phyloP scores from a whole-genome alignment of 768 basidiomycete genomes.

The Rickenella mellea region DNA sequence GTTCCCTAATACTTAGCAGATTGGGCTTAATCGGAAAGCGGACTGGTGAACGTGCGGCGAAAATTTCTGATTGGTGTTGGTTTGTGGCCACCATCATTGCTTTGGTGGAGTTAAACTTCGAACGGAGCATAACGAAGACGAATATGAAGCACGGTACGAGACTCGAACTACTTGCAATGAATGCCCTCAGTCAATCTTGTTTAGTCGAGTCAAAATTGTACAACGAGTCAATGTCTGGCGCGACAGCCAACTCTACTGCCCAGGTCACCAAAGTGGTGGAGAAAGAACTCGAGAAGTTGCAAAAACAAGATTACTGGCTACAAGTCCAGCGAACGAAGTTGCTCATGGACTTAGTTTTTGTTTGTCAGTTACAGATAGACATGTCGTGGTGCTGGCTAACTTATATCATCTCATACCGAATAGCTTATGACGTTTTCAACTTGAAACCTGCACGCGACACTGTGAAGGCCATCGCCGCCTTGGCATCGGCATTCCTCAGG shows the following conservation, averaged over 20 bases:
- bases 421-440: conserved; percentile 76
- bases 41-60: conserved; percentile 58
- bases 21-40: conserved; percentile 61
- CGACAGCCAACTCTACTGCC: conserved; percentile 61
- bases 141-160: conserved; percentile 48
- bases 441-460: conserved; percentile 50
- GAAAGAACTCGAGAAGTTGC: conserved; percentile 58
- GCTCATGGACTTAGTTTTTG: conserved; percentile 79
- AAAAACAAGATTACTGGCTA: conserved; percentile 70
- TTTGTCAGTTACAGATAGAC: conserved; percentile 41
- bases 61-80: conserved; percentile 84
- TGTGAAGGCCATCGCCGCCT: conserved; percentile 56
- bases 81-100: conserved; percentile 69
- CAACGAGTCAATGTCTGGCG: conserved; percentile 60
- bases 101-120: conserved; percentile 76
- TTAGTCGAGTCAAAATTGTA: conserved; percentile 68
- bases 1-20: neutral
- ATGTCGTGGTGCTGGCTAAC: conserved; percentile 4
- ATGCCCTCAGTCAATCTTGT: conserved; percentile 4
- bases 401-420: neutral
- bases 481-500: conserved; percentile 69
- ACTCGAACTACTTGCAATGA: conserved; percentile 3
- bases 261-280: conserved; percentile 50
- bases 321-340: conserved; percentile 62
- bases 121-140: conserved; percentile 54